Base-by-base conservation (phyloP, 202 grass and related monocot species). In the Zoysia matrella region DNA sequence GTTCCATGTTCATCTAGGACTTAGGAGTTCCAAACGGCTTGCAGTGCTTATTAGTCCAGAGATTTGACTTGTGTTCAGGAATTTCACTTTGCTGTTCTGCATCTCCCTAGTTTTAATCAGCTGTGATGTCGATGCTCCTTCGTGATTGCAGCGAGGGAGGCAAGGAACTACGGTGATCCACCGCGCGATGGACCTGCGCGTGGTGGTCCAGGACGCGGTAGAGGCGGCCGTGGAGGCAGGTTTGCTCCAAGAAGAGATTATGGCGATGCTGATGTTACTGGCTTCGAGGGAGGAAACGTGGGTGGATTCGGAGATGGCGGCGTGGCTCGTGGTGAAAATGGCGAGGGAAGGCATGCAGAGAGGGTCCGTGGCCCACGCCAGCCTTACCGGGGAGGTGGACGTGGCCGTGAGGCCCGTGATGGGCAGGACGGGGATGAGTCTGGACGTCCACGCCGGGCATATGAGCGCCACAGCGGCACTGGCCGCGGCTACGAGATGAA, bases 391-490 rank as follows among this genome's bases (percentile, higher is more conserved):
- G 91, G 91, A 45, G 91, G 85, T 1, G 85, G 82, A 16, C 85
- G 85, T 7, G 66, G 85, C 4, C 88, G 91, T 6, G 85, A 80
- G 9, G 84, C 79, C 52, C 40, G 50, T 54, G 79, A 91, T 60
- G 91, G 74, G 14, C 85, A 91, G 82, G 57, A n/a, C 68, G 79
- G 74, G 1, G 91, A 86, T 12, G 91, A 92, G 14, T 80, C 18
- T 5, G 84, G 61, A 8, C 89, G 57, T 0, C 87, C 77, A 8
- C 85, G 84, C n/a, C 81, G 91, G 46, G 12, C 86, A 30, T 94
- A 89, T 71, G 94, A 97, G 72, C 89, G 91, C 43, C 91, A 84
- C 65, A 97, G 94, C 7, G 94, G 91, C 30, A 94, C 91, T 3
- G 94, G 91, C 6, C 91, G 83, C 2, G 83, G 85, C 6, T 94